Conservation (phyloP, 2,329 filamentous ascomycete species). For the Alternaria tenuissima region DNA sequence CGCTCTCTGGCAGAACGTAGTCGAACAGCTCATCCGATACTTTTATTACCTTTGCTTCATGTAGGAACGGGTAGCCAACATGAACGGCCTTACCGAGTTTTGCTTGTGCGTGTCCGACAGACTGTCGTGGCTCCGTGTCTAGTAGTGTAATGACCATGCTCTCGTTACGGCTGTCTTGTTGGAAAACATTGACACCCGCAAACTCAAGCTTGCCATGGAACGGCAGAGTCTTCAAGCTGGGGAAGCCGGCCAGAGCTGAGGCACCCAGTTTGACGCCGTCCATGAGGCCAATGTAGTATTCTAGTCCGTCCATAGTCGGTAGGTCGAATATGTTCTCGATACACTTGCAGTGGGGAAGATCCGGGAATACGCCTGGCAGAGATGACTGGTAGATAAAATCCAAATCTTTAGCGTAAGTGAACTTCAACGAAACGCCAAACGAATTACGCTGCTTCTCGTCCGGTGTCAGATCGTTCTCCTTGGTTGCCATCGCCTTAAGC, state of each 20-base stretch:
- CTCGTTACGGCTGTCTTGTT: conserved; percentile 93
- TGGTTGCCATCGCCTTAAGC: conserved; percentile 83
- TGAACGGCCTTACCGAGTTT: conserved; percentile 87
- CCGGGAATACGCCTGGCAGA: conserved; percentile 87
- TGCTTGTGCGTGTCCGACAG: conserved; percentile 73
- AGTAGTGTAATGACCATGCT: conserved; percentile 91
- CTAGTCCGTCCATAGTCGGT: conserved; percentile 87
- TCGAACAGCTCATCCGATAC: conserved; percentile 95
- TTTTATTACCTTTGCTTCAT: conserved; percentile 87
- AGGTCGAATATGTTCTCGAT: conserved; percentile 97
- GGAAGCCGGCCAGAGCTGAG: conserved; percentile 90
- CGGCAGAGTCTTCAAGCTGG: conserved; percentile 84
- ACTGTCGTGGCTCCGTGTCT: conserved; percentile 75
- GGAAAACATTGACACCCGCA: conserved; percentile 93
- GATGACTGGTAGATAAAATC: conserved; percentile 89
- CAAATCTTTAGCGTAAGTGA: conserved; percentile 79
- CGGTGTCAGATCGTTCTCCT: conserved; percentile 77
- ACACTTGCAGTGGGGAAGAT: conserved; percentile 85
- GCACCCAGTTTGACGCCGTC: conserved; percentile 83
- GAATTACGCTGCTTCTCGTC: conserved; percentile 85
- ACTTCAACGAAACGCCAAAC: conserved; percentile 92
- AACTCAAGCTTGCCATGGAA: conserved; percentile 84
- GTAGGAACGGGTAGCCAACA: conserved; percentile 93
- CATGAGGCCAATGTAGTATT: conserved; percentile 83
- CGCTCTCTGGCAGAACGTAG: conserved; percentile 75